Evolutionary conservation across 345 rosid species (phyloP), one percentile per base, ranked within the genome.

Genomic region (Brassica juncea): DNA sequence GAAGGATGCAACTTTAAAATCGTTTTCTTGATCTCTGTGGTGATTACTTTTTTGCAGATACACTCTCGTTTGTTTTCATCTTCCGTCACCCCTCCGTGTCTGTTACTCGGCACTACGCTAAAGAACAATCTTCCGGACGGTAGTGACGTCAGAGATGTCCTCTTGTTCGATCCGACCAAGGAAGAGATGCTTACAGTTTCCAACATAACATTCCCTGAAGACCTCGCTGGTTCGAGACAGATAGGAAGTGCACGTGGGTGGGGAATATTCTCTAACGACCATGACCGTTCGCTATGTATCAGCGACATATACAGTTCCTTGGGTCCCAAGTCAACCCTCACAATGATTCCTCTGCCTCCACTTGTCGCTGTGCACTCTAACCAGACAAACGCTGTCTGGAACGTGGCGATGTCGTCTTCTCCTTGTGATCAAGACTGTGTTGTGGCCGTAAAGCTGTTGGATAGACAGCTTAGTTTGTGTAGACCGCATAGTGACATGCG

Each of bases 231-330:
- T 0, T 74, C 65, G 1, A 66, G 71, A 66, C 65, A 74, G 12
- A 54, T 74, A 31, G 71, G 77, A 49, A 64, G 54, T n/a, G 23
- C 64, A 54, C 47, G 68, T 66, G 78, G 78, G 5, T 74, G 78
- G 65, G 71, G 78, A 5, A 14, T 74, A 52, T 74, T 75, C 72
- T 32, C 57, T 34, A 66, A 54, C 28, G 66, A 75, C 11, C 9
- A 28, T 5, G 78, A 75, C 25, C 34, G 32, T 73, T 16, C 62
- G 0, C 23, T 73, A 49, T 73, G 62, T 6, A 27, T 73, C 19
- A 73, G 77, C 12, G 70, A 73, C 62, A 14, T 73, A 6, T 63
- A 73, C 70, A 64, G 2, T 47, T 6, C 61, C 47, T 30, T 62
- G 47, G 49, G 49, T 63, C 65, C 70, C 68, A 63, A 73, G 55